phyloP scores from a whole-genome alignment of 2,329 filamentous ascomycete species.

The Pleoardoris graminearum region DNA sequence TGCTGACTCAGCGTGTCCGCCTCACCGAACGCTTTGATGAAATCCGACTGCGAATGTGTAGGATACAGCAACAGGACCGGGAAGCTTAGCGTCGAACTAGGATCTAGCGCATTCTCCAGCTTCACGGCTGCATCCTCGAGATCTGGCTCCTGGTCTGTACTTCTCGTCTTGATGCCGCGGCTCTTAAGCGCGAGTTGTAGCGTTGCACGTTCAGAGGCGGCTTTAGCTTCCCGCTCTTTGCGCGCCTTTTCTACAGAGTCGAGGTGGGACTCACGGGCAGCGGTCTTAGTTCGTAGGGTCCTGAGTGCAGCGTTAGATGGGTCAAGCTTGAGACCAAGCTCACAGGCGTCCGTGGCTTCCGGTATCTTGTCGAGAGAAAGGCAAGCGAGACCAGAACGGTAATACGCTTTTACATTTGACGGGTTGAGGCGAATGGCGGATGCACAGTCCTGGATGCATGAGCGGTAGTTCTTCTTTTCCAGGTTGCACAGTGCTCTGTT shows the following conservation, averaged over 20 bases:
- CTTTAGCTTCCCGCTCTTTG: constrained; percentile 58
- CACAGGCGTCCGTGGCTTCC: constrained; percentile 80
- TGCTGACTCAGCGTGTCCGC: constrained; percentile 75
- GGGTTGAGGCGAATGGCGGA: constrained; percentile 77
- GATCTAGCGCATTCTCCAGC: constrained; percentile 73
- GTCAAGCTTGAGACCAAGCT: constrained; percentile 74
- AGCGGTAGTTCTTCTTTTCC: constrained; percentile 84
- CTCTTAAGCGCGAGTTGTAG: constrained; percentile 60
- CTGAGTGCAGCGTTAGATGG: constrained; percentile 68
- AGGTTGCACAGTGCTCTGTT: constrained; percentile 92
- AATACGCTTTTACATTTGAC: constrained; percentile 85
- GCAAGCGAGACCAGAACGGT: constrained; percentile 78
- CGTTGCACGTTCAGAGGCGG: constrained; percentile 61
- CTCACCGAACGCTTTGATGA: constrained; percentile 86
- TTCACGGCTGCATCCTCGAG: constrained; percentile 79
- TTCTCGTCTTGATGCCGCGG: constrained; percentile 69
- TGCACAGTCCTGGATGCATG: constrained; percentile 82
- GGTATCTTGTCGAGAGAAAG: constrained; percentile 75
- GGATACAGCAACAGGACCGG: constrained; percentile 87
- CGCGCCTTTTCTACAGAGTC: constrained; percentile 61
- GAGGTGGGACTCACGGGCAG: constrained; percentile 59
- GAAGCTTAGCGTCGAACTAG: constrained; percentile 71
- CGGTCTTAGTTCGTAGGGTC: constrained; percentile 65
- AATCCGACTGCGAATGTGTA: constrained; percentile 78
- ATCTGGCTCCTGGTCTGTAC: constrained; percentile 74